Conservation (phyloP, 208 protist species). For the Endotrypanum monterogeii region DNA sequence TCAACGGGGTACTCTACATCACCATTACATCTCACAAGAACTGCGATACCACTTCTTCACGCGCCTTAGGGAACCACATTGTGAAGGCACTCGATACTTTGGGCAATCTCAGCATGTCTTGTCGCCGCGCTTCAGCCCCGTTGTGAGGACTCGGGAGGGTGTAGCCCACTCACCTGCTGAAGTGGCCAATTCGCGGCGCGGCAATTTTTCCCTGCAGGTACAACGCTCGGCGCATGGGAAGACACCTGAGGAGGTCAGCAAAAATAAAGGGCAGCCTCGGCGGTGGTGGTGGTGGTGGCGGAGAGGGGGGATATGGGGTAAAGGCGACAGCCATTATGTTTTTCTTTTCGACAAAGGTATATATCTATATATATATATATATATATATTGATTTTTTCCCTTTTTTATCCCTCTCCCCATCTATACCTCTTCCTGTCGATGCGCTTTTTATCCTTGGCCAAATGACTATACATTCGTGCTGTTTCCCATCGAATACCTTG, state of each 20-base stretch:
- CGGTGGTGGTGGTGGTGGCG: no score
- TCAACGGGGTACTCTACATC: constrained; percentile 71
- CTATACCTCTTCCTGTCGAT: no score
- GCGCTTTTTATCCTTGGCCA: not conserved
- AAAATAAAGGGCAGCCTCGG: no score
- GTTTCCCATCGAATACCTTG: not conserved
- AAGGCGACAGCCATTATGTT: no score
- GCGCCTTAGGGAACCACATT: constrained; percentile 45
- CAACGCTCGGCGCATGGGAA: no score
- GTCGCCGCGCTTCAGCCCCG: not conserved
- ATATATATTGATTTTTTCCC: no score
- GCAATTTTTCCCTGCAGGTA: not conserved
- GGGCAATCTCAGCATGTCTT: constrained; percentile 13
- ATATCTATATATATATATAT: no score
- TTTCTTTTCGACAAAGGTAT: no score
- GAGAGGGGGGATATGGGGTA: no score
- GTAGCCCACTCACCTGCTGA: not conserved
- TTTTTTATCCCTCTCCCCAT: no score
- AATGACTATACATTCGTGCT: not conserved
- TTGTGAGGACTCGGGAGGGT: not conserved
- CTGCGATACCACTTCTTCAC: constrained; percentile 42
- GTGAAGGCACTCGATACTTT: constrained; percentile 47
- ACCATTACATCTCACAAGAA: constrained; percentile 79
- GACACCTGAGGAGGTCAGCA: no score
- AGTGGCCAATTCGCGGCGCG: not conserved